These are phyloP conservation scores for Auricularia sp. DNA, from an alignment of 768 basidiomycete species.

Conservation along the genomic window DNA sequence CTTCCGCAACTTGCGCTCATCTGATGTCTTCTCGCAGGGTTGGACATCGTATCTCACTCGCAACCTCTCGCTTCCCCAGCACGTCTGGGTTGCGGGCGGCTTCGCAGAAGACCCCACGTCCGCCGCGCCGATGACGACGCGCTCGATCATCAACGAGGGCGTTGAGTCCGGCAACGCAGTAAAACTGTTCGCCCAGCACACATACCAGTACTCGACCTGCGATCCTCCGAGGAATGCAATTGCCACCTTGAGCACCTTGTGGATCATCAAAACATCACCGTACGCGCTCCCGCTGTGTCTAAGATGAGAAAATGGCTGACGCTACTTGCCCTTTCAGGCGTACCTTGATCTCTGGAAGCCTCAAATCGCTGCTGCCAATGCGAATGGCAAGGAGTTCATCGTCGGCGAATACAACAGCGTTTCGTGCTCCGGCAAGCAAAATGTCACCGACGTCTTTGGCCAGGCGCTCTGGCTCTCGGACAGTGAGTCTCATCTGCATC, in stretches of 20 bases:
- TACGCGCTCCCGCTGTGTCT: slow-evolving; percentile 4
- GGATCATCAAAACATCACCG: slow-evolving; percentile 25
- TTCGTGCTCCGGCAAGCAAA: slow-evolving; percentile 24
- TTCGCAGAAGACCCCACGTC: slow-evolving; percentile 19
- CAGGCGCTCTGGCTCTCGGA: slow-evolving; percentile 24
- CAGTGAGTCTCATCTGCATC: slow-evolving; percentile 13
- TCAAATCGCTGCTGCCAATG: slow-evolving; percentile 19
- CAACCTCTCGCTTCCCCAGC: slow-evolving; percentile 11
- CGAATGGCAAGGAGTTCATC: slow-evolving; percentile 3
- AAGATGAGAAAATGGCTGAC: neutral
- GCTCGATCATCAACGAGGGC: neutral
- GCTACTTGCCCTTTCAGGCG: slow-evolving; percentile 7
- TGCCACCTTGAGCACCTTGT: slow-evolving; percentile 23
- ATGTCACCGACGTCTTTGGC: slow-evolving; percentile 26
- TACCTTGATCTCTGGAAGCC: slow-evolving; percentile 24
- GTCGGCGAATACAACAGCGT: slow-evolving; percentile 18
- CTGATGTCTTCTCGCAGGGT: slow-evolving; percentile 8
- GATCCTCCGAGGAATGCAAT: slow-evolving; percentile 19
- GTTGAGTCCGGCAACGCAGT: neutral
- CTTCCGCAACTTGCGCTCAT: neutral
- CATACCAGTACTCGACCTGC: slow-evolving; percentile 27
- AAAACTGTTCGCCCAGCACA: slow-evolving; percentile 22
- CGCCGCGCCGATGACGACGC: slow-evolving; percentile 16
- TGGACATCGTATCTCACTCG: slow-evolving; percentile 16
- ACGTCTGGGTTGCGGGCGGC: slow-evolving; percentile 16